Evolutionary conservation across 2,329 filamentous ascomycete species (phyloP).

Genomic region (Grosmannia serpens): DNA sequence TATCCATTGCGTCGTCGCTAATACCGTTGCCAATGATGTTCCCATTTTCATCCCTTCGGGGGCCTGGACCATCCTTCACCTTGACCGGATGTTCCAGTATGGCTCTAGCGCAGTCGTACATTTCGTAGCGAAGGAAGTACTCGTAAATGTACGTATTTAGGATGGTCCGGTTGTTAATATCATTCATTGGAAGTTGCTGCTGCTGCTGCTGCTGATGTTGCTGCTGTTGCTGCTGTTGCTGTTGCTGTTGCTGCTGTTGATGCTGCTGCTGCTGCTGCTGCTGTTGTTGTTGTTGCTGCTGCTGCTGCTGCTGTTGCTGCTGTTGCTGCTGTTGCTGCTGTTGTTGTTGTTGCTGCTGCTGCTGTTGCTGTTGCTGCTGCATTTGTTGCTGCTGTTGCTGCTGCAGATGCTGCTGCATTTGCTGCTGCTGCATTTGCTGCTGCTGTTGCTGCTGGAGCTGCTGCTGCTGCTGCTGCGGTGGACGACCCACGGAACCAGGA

Average conservation of each 20-base stretch:
- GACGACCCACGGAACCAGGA: constrained; percentile 20
- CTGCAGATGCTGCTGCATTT: constrained; percentile 1
- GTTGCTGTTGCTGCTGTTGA: constrained; percentile 17
- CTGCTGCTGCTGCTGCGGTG: constrained; percentile 8
- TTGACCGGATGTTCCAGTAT: constrained; percentile 60
- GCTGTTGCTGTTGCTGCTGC: constrained; percentile 20
- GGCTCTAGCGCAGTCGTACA: constrained; percentile 72
- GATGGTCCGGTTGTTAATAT: constrained; percentile 36
- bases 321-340: constrained; percentile 4
- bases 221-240: constrained; percentile 6
- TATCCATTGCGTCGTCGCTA: constrained; percentile 67
- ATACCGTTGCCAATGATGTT: constrained; percentile 57
- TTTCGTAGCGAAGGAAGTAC: constrained; percentile 76
- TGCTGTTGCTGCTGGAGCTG: constrained; percentile 1
- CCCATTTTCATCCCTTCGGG: constrained; percentile 54
- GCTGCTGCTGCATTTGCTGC: neutral
- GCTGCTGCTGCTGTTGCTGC: constrained; percentile 1
- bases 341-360: constrained; percentile 5
- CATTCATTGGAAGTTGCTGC: constrained; percentile 29
- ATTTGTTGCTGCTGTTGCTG: constrained; percentile 9
- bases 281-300: constrained; percentile 5
- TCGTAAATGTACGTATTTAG: constrained; percentile 87
- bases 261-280: constrained; percentile 16
- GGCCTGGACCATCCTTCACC: constrained; percentile 58
- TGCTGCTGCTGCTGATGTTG: constrained; percentile 5